phyloP scores from a whole-genome alignment of 2,329 filamentous ascomycete species.

The Neoscytalidium dimidiatum region DNA sequence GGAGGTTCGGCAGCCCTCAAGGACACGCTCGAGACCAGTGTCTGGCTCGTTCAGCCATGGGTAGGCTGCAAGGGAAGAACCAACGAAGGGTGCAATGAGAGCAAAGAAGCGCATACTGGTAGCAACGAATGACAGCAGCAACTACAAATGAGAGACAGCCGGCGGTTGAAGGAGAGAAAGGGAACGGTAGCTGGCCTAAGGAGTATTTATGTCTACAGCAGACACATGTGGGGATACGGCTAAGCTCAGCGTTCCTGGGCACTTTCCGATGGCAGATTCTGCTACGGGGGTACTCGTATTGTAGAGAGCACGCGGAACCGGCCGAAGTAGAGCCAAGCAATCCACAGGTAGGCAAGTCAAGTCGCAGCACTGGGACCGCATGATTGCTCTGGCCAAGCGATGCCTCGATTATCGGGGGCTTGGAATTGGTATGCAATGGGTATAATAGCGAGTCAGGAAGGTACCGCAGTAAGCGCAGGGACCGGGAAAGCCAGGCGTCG shows the following conservation, averaged over 20 bases:
- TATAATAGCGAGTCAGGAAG: neutral
- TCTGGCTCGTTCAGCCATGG: slow-evolving; percentile 38
- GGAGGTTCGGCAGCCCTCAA: slow-evolving; percentile 22
- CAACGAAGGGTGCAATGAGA: neutral
- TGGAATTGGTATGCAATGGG: neutral
- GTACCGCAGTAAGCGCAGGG: neutral
- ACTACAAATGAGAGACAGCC: neutral
- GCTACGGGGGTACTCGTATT: neutral
- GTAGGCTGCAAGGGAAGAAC: slow-evolving; percentile 32
- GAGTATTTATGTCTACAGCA: neutral
- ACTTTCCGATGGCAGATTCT: neutral
- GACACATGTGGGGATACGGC: neutral
- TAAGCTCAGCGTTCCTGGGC: neutral
- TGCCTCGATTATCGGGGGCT: slow-evolving; percentile 10
- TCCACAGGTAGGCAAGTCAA: neutral
- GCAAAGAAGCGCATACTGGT: neutral
- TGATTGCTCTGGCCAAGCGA: neutral
- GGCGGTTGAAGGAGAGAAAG: neutral
- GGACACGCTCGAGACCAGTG: slow-evolving; percentile 25
- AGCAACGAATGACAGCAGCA: neutral
- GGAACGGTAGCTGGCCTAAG: neutral
- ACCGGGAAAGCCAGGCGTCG: neutral
- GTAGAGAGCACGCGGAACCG: neutral
- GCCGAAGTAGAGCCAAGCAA: neutral
- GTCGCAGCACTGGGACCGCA: neutral